Base-by-base conservation (phyloP, 176 grass and related monocot genomes). In the Musa beccarii region DNA sequence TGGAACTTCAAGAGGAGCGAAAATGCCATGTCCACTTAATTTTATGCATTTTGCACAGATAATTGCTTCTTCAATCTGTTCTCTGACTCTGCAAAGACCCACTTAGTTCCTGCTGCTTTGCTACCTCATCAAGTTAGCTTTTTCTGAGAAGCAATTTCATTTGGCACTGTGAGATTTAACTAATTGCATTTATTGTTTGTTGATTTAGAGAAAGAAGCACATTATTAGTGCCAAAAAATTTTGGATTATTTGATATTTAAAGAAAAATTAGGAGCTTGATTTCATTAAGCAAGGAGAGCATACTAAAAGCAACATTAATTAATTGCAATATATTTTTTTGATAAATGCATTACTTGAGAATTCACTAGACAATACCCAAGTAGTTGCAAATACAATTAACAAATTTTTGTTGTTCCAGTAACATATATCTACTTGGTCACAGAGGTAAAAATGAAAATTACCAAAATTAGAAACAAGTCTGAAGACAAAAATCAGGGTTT, bases 81-180 rank as follows among this genome's bases (percentile, higher is more conserved):
- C 19, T 92, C 93, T 22, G 84, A 80, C 81, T 87, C 52, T 50
- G 79, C 24, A 96, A 71, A 0, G 85, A 90, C 12, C 93, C 93
- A 7, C 93, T 92, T 66, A 96, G 85, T 81, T 96, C 93, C 1
- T 77, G 90, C 83, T 92, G 87, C 85, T 96, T 96, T 62, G 93
- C 89, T 28, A 92, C 83, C 83, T 90, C 93, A 21, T 87, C 87
- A 26, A 96, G 82, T 88, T 11, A 89, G 89, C 56, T 90, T 92
- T 79, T 92, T 96, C 1, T 87, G 89, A 14, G 93, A 85, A 25
- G 90, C 63, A 29, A 63, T 88, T 76, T 86, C 93, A 72, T 43
- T 92, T 87, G 3, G 83, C 77, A 51, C 78, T 81, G 62, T 67
- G 93, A 96, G 75, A 96, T 96, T 79, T 96, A 89, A 63, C 93